phyloP scores from a whole-genome alignment of 306 rosid species.

The Prunus salicina region DNA sequence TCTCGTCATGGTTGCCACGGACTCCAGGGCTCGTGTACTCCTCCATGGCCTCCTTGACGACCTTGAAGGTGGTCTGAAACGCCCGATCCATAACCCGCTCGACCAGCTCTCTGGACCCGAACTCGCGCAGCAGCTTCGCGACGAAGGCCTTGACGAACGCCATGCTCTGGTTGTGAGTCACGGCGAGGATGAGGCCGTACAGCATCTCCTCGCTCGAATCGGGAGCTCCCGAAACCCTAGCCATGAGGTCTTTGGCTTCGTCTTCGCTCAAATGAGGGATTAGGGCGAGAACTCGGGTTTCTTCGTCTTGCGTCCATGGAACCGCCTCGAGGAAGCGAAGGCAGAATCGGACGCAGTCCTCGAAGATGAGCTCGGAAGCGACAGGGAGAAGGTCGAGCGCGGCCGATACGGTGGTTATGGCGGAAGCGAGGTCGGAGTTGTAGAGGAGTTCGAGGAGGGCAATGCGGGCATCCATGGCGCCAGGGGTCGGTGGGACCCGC shows the following conservation, averaged over 20 bases:
- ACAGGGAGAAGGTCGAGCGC: conserved; percentile 86
- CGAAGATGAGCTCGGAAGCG: conserved; percentile 78
- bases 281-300: conserved; percentile 50
- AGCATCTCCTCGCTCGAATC: conserved; percentile 71
- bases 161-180: conserved; percentile 64
- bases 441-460: conserved; percentile 68
- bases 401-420: conserved; percentile 40
- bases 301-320: conserved; percentile 93
- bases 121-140: conserved; percentile 70
- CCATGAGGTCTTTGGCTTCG: conserved; percentile 68
- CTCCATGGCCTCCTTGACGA: conserved; percentile 81
- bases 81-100: conserved; percentile 79
- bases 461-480: conserved; percentile 47
- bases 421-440: conserved; percentile 42
- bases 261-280: conserved; percentile 70
- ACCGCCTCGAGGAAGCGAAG: conserved; percentile 80
- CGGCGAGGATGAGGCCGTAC: conserved; percentile 51
- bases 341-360: conserved; percentile 71
- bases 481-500: conserved; percentile 38
- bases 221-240: conserved; percentile 57
- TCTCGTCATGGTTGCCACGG: conserved; percentile 76
- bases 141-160: conserved; percentile 89
- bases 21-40: conserved; percentile 82
- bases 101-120: conserved; percentile 70
- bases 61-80: conserved; percentile 54